Evolutionary conservation across 495 filamentous ascomycete species (phyloP), one percentile per base, ranked within the genome.

Genomic region (Penicillium samsonianum): DNA sequence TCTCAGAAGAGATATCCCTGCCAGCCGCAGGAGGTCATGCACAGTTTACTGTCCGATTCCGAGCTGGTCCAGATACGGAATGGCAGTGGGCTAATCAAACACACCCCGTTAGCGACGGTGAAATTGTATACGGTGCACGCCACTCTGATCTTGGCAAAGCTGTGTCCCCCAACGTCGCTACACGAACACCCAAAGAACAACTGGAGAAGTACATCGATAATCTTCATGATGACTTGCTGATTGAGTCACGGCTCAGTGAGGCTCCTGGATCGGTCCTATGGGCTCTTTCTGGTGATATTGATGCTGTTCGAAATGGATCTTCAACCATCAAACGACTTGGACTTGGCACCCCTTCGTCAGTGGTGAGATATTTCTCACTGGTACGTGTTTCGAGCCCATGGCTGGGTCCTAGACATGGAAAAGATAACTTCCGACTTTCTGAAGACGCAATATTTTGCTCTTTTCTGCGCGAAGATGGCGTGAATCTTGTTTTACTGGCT

Each of bases 361-460:
- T 73, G 47, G 67, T 65, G 11, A 71, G 85, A 56, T 93, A 90
- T 81, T 92, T 96, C 65, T 83, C 90, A 5, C 72, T 94, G 7
- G 87, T 91, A 14, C 84, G 91, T n/a, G 73, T 88, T 3, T 92
- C 87, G 83, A 79, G 77, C 28, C 86, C 92, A 1, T 98, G 94
- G 94, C 76, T 98, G 14, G 90, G 87, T 0, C 94, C 94, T 20
- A 78, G 90, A 16, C 94, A 98, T 71, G 93, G 93, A 14, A 84
- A 80, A 51, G 70, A 76, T 9, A 68, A 74, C 5, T 89, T 95
- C 30, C 65, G 65, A 6, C 73, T 91, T 23, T 86, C 87, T 33
- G 87, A 90, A 58, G 90, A 96, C 70, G 90, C 87, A 5, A 69
- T 98, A 3, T 65, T 97, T 48, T 88, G 84, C 43, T 90, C 92